Base-by-base conservation (phyloP, 768 basidiomycete genomes). In the Lactarius quietus region DNA sequence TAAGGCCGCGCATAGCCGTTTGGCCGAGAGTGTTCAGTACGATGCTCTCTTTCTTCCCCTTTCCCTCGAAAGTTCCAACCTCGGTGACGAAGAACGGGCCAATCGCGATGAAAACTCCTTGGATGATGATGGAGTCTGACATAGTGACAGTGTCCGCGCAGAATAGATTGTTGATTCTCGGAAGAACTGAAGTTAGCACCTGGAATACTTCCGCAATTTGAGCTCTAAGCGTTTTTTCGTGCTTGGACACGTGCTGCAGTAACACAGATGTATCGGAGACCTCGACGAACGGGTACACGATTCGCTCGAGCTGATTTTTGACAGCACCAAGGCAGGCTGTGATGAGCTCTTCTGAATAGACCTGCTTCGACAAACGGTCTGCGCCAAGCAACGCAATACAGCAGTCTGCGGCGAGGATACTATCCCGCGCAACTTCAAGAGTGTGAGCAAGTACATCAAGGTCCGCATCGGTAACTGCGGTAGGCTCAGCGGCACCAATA, bases 271-370 rank as follows among this genome's bases (percentile, higher is more conserved):
- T 74, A 33, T 77, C 75, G 3, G 82, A 79, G 0, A 86, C 87
- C 71, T 95, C 93, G 6, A 95, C 85, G 68, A 95, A 92, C 0
- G 92, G 94, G 72, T 92, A 95, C 15, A 98, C 80, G 54, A 92
- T 81, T 72, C 85, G 85, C 1, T 85, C 85, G 35, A 97, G 83
- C 63, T 89, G 88, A 67, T 89, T 90, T 73, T 95, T 95, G 67
- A 94, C 82, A 0, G 88, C 80, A 51, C 77, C 79, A 20, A 98
- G 79, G 76, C 94, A 93, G 0, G 83, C 79, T 0, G 87, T 87
- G 67, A 99, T 92, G 14, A 95, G 81, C 73, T 99, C 97, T 74
- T 98, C 94, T 0, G 96, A 97, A 74, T 96, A 96, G 10, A 93
- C 95, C 83, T 95, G 92, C 74, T 96, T 96, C 2, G 92, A 84